Percentiles rank a stretch among this genome's conserved stretches.
Conservation (phyloP, 225 moss, liverwort and hornwort genomes). For the Pleurozium schreberi region DNA sequence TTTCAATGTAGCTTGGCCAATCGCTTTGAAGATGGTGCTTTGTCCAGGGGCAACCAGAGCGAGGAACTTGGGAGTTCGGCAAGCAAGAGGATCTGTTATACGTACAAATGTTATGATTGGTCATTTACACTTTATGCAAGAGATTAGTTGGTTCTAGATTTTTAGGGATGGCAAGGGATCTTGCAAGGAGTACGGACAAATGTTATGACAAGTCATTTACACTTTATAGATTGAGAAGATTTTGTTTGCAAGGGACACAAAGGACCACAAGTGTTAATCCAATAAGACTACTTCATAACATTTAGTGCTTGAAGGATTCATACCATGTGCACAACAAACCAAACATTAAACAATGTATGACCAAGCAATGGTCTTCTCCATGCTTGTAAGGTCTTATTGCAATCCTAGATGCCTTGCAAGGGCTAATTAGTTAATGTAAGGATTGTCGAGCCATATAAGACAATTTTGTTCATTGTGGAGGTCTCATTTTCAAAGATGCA, state of each 20-base stretch:
- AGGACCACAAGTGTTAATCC: neutral
- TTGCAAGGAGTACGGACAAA: neutral
- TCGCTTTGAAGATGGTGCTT: neutral
- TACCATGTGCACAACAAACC: fast-evolving
- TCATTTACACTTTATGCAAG: too few relatives aligned
- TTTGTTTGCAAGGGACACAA: neutral
- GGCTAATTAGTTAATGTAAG: neutral
- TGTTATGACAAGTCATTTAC: neutral
- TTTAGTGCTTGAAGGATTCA: neutral
- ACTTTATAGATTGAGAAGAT: neutral
- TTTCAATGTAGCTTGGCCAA: constrained; percentile 6
- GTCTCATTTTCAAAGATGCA: fast-evolving
- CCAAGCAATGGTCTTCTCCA: fast-evolving
- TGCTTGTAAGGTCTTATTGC: neutral
- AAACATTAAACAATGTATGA: neutral
- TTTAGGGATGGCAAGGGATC: neutral
- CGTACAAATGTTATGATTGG: too few relatives aligned
- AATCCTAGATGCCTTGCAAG: fast-evolving
- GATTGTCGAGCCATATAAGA: neutral
- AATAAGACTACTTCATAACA: neutral
- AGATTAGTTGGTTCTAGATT: neutral
- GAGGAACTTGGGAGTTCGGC: constrained; percentile 63
- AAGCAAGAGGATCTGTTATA: constrained; percentile 49
- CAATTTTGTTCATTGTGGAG: neutral
- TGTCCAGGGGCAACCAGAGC: constrained; percentile 68